These are phyloP conservation scores for Amesomyces nigricolor DNA, from an alignment of 2,329 filamentous ascomycete species.

Conservation along the genomic window DNA sequence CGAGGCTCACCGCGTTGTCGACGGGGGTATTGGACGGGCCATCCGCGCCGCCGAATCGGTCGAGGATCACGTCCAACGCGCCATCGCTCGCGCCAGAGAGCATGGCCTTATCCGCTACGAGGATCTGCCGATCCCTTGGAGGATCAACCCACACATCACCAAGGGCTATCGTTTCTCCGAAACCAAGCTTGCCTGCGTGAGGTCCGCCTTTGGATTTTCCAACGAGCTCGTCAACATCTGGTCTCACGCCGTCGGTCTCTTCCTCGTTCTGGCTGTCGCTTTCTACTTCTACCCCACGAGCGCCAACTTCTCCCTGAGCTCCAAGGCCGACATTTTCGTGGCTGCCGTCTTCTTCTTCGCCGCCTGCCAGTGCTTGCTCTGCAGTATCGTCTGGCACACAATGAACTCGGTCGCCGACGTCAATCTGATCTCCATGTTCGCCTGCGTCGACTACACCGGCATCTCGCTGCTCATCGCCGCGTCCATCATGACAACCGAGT, in stretches of 20 bases:
- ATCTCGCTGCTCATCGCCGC: constrained; percentile 93
- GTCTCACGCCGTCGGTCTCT: constrained; percentile 86
- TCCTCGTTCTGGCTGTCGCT: constrained; percentile 80
- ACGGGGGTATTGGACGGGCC: constrained; percentile 78
- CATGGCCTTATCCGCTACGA: constrained; percentile 82
- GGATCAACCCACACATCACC: constrained; percentile 88
- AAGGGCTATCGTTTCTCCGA: constrained; percentile 91
- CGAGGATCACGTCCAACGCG: constrained; percentile 77
- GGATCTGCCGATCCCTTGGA: constrained; percentile 86
- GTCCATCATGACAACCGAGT: constrained; percentile 96
- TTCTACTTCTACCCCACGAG: constrained; percentile 95
- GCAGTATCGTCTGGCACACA: constrained; percentile 95
- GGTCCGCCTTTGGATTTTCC: constrained; percentile 74
- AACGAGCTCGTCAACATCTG: constrained; percentile 98
- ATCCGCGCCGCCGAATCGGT: constrained; percentile 74
- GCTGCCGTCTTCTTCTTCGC: constrained; percentile 94
- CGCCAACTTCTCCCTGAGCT: constrained; percentile 78
- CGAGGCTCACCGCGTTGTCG: constrained; percentile 72
- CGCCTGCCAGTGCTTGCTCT: constrained; percentile 88
- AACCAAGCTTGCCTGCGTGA: constrained; percentile 81
- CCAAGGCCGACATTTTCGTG: constrained; percentile 82
- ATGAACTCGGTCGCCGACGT: constrained; percentile 96
- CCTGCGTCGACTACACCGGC: constrained; percentile 96
- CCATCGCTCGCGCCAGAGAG: constrained; percentile 68
- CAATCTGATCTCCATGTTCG: constrained; percentile 85